Base-by-base conservation (phyloP, 176 grass and related monocot genomes). In the Avena atlantica region DNA sequence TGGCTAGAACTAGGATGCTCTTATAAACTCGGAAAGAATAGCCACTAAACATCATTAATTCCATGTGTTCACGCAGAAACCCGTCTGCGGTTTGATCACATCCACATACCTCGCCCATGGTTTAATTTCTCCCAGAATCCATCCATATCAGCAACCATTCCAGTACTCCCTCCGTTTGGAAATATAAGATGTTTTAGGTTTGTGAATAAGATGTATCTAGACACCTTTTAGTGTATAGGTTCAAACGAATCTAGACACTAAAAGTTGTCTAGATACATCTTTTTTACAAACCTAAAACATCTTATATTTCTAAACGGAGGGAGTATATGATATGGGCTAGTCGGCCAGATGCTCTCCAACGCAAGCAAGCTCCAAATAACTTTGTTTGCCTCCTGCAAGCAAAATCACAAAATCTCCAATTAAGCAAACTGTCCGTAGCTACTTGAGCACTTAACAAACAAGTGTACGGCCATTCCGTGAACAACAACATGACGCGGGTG, bases 331-430 rank as follows among this genome's bases (percentile, higher is more conserved):
- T 23, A 3, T 36, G 48, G 9, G 45, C 48, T 24, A 40, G 78
- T 64, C 12, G n/a, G 10, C 45, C 40, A 48, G 13, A 70, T 79
- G n/a, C 0, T 15, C 52, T 31, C 76, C 84, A 70, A 52, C 31
- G 31, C 5, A 70, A 79, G 27, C 75, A 25, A 25, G 25, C 25
- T 59, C 12, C 76, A 70, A 86, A 58, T 8, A 36, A 14, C 48
- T 69, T 55, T 52, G 60, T 51, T 70, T 31, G 50, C 75, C n/a
- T 25, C 19, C 5, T 79, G 63, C 55, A 63, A 65, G 60, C 84
- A 86, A 13, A 13, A 55, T 48, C 47, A 69, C 29, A 24, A 77
- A 67, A n/a, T 4, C 15, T 20, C 64, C 6, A 31, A 14, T 44
- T 36, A 70, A 59, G 21, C 76, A 49, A n/a, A 3, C 37, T 23